These are phyloP conservation scores for Scedosporium boydii DNA, from an alignment of 2,329 filamentous ascomycete genomes.

Conservation along the genomic window DNA sequence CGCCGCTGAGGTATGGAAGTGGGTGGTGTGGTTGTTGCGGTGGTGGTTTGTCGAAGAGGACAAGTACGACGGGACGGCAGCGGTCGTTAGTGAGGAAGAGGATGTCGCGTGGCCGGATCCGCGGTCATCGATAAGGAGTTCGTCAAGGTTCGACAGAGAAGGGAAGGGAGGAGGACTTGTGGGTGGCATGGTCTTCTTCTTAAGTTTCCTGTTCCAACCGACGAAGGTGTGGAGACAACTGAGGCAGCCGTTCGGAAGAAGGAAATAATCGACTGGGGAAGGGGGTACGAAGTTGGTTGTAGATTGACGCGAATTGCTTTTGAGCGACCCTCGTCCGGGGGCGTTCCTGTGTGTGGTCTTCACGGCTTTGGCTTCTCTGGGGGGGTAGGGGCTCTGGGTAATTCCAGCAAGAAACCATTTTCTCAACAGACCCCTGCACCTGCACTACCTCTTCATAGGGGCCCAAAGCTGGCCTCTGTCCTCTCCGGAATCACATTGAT, in stretches of 20 bases:
- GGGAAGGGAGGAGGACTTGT: conserved; percentile 5
- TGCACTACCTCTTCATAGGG: neutral
- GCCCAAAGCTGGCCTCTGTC: neutral
- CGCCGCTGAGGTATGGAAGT: neutral
- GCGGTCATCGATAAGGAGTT: conserved; percentile 7
- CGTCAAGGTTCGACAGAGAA: conserved; percentile 13
- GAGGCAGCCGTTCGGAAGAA: neutral
- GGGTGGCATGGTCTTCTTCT: conserved; percentile 3
- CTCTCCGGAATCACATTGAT: neutral
- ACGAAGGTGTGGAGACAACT: neutral
- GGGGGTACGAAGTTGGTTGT: neutral
- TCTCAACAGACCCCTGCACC: neutral
- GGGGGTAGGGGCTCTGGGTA: neutral
- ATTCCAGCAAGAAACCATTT: neutral
- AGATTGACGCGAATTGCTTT: neutral
- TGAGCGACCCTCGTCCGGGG: neutral
- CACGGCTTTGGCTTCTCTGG: neutral
- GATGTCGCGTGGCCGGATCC: conserved; percentile 4
- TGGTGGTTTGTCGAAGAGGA: neutral
- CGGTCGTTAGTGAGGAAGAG: neutral
- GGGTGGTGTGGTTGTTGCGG: neutral
- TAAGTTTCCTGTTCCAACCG: neutral
- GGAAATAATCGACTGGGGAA: neutral
- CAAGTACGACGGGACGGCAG: neutral
- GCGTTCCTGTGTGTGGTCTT: neutral